Conservation (phyloP, 176 grass and related monocot genomes). For the Cenchrus purpureus region DNA sequence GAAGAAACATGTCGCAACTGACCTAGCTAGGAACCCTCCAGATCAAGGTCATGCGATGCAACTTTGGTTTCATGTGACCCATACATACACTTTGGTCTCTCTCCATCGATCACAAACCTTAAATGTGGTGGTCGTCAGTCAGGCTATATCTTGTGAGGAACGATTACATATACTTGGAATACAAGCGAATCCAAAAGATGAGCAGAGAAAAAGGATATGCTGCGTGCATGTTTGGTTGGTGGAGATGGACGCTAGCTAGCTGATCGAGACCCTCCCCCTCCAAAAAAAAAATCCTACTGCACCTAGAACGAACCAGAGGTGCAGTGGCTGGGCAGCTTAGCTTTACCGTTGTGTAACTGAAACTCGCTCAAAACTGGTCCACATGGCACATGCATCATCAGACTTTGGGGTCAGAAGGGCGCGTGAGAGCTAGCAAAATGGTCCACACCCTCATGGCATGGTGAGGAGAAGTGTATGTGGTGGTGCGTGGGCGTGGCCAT, state of each 20-base stretch:
- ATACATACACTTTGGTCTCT: neutral
- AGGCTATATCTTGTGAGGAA: constrained; percentile 27
- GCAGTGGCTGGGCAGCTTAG: neutral
- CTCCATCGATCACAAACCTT: neutral
- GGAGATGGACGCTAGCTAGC: neutral
- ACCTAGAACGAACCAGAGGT: neutral
- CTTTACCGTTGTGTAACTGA: constrained; percentile 46
- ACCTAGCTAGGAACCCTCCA: no score
- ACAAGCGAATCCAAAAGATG: constrained; percentile 25
- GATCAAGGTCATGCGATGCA: no score
- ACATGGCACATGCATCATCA: neutral
- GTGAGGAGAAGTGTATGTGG: neutral
- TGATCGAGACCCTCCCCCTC: neutral
- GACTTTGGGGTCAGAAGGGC: neutral
- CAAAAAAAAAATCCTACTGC: neutral
- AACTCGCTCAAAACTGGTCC: constrained; percentile 5
- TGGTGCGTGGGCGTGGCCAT: neutral
- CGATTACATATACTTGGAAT: constrained; percentile 35
- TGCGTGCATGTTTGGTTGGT: neutral
- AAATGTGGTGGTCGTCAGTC: neutral
- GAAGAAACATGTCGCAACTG: no score
- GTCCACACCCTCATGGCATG: constrained; percentile 11
- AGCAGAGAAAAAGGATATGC: constrained; percentile 24
- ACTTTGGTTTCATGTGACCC: no score
- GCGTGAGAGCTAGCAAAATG: neutral